Percentiles rank a stretch among this genome's conserved stretches.
Evolutionary conservation across 345 rosid genomes (phyloP).

Genomic region (Carallia pectinifolia): DNA sequence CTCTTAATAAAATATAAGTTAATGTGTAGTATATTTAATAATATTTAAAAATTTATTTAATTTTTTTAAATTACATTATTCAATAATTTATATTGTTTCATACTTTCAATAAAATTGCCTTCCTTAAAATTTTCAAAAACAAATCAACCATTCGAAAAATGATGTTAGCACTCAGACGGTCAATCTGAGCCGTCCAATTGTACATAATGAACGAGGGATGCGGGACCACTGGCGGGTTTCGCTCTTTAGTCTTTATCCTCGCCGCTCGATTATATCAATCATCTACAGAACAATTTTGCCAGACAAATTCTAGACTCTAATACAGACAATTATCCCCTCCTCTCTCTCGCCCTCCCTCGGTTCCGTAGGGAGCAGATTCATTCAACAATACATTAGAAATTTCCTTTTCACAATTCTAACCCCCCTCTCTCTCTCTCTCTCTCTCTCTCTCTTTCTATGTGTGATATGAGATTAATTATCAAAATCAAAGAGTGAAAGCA

Average conservation of each 20-base stretch:
- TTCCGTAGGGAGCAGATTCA: not conserved
- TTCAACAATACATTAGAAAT: not conserved
- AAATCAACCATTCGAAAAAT: not conserved
- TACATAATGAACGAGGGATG: not conserved
- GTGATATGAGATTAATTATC: constrained; percentile 17
- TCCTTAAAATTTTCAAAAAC: too few relatives aligned
- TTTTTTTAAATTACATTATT: too few relatives aligned
- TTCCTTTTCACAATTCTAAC: not conserved
- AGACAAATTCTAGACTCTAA: not conserved
- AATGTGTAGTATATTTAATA: too few relatives aligned
- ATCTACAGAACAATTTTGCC: too few relatives aligned
- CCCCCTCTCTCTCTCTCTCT: constrained; percentile 6
- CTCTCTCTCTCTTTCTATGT: not conserved
- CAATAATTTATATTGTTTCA: too few relatives aligned
- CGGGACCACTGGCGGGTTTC: not conserved
- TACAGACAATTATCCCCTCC: not conserved
- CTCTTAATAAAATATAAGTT: too few relatives aligned
- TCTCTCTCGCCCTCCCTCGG: not conserved
- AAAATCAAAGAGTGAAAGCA: not conserved
- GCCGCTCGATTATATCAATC: not conserved
- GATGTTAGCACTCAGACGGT: not conserved
- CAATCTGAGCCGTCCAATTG: constrained; percentile 1
- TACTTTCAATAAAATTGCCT: too few relatives aligned
- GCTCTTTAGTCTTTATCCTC: not conserved
- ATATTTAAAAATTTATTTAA: too few relatives aligned